A percentile compares a stretch with the other conserved stretches of the same genome.
These are phyloP conservation scores for Phytophthora citrophthora DNA, from an alignment of 352 stramenopile genomes.

Conservation along the genomic window DNA sequence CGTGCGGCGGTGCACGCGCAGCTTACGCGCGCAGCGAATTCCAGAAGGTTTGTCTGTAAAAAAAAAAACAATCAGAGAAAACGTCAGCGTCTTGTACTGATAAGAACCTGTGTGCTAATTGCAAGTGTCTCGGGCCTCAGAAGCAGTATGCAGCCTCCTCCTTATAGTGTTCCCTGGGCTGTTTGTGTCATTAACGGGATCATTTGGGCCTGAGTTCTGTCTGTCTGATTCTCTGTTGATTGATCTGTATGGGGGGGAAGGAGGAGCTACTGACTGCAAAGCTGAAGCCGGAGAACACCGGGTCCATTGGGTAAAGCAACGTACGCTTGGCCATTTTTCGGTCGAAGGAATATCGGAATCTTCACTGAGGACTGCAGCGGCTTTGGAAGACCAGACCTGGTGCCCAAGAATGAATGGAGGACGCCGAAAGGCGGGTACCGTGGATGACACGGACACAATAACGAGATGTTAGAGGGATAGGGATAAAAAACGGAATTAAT, in stretches of 20 bases:
- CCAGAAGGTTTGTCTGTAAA: constrained; percentile 97
- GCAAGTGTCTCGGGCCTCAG: background rate
- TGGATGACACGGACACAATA: constrained; percentile 42
- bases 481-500: background rate
- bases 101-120: background rate
- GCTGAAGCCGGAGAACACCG: constrained; percentile 4
- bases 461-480: background rate
- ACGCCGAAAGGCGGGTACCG: constrained; percentile 31
- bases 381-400: constrained; percentile 14
- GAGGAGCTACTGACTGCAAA: background rate
- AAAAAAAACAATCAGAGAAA: background rate
- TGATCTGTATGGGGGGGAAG: background rate
- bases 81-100: constrained; percentile 1
- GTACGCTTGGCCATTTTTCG: constrained; percentile 90
- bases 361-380: constrained; percentile 37
- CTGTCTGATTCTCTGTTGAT: constrained; percentile 2
- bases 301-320: constrained; percentile 25
- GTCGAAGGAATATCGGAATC: constrained; percentile 79
- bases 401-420: constrained; percentile 51
- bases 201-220: constrained; percentile 1
- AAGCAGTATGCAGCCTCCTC: background rate
- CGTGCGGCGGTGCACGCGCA: constrained; percentile 97
- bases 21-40: constrained; percentile 99
- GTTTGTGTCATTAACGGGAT: background rate
- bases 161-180: background rate